Evolutionary conservation across 345 rosid genomes (phyloP), one percentile per base, ranked within the genome.

Genomic region (Diplotaxis tenuifolia): DNA sequence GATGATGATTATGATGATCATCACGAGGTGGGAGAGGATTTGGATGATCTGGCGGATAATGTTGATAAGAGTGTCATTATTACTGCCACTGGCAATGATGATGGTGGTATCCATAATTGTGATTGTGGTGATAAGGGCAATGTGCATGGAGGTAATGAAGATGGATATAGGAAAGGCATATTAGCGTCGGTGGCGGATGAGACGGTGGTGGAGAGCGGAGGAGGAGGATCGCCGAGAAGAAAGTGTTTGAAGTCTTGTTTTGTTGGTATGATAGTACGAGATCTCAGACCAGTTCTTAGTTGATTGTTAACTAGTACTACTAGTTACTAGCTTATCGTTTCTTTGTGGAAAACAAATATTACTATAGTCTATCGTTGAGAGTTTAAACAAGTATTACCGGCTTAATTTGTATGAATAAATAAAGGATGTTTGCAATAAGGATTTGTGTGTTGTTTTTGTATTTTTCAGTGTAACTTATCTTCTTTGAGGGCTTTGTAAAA

Each of bases 171-270:
- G 59, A 71, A 71, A 19, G 66, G 6, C 21, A 49, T 56, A 36
- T 50, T 65, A 71, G 67, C 67, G 38, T 47, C 57, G 60, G 61
- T 55, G 60, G 52, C 29, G 55, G 76, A 77, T 40, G 71, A 71
- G 64, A 65, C 54, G 71, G 62, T 34, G 67, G 61, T 47, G 71
- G 71, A 45, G 25, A 57, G 34, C 3, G 80, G 72, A 29, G 79
- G 76, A 45, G 80, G 80, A 71, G 81, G 81, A 40, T 78, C 81
- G 25, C 81, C 81, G 32, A 72, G 81, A 54, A 73, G 81, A 22
- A 78, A 78, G 69, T 78, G 81, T 72, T 28, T 78, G 20, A 78
- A 72, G 69, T 78, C 81, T 1, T 78, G 77, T 60, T 78, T 78
- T 67, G 65, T 72, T 54, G 77, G 59, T 7, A 72, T 77, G 65